Conservation (phyloP, 768 basidiomycete genomes). For the Strobilomyces dryophilus region DNA sequence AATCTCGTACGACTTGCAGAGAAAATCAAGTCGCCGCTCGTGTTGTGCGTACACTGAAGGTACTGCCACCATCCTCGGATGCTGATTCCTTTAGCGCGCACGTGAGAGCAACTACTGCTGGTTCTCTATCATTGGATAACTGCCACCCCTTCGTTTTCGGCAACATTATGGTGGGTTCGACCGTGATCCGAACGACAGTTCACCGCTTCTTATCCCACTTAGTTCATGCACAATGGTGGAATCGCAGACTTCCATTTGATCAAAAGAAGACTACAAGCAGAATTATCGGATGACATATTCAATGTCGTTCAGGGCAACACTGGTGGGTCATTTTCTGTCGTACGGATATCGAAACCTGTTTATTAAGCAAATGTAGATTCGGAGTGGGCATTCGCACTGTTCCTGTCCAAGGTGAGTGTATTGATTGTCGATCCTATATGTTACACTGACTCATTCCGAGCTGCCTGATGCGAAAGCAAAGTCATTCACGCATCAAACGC, state of each 20-base stretch:
- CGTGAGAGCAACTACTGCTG: slow-evolving; percentile 91
- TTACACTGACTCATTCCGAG: slow-evolving; percentile 36
- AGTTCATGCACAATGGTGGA: slow-evolving; percentile 99
- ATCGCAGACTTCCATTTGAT: slow-evolving; percentile 79
- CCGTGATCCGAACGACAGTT: background rate
- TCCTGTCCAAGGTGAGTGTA: slow-evolving; percentile 67
- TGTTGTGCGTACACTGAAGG: slow-evolving; percentile 60
- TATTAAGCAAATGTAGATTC: slow-evolving; percentile 54
- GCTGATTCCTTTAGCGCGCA: slow-evolving; percentile 55
- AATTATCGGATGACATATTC: slow-evolving; percentile 80
- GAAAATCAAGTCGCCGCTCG: slow-evolving; percentile 93
- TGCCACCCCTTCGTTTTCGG: slow-evolving; percentile 94
- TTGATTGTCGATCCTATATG: background rate
- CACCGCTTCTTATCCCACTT: background rate
- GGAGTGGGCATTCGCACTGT: slow-evolving; percentile 95
- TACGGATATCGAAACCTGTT: background rate
- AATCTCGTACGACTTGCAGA: slow-evolving; percentile 93
- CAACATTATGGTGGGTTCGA: slow-evolving; percentile 73
- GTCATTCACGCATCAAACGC: slow-evolving; percentile 63
- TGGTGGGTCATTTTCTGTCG: slow-evolving; percentile 39
- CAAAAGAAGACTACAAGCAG: slow-evolving; percentile 75
- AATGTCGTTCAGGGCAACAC: slow-evolving; percentile 90
- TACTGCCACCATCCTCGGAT: background rate
- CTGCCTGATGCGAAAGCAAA: slow-evolving; percentile 76
- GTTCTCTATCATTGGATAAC: slow-evolving; percentile 87